Evolutionary conservation across 441 rosid genomes (phyloP).

Genomic region (Erodium texanum): DNA sequence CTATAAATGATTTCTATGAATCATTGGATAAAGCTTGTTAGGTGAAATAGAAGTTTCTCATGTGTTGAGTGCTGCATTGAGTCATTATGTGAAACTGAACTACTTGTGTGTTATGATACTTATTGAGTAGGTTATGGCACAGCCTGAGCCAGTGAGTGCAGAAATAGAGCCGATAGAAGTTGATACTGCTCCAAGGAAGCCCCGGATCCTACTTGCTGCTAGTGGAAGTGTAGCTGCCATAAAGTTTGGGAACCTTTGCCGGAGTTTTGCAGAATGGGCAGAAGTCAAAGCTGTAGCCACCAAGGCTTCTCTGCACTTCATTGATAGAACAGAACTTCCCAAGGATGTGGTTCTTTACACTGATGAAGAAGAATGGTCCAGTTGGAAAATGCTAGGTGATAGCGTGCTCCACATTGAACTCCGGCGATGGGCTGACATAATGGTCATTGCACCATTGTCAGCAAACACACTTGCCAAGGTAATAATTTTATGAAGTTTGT

Average conservation of each 20-base stretch:
- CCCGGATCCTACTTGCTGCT: constrained; percentile 62
- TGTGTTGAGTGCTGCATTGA: too few relatives aligned
- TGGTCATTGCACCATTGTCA: constrained; percentile 76
- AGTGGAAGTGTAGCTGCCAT: constrained; percentile 93
- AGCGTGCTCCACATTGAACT: constrained; percentile 75
- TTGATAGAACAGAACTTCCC: constrained; percentile 53
- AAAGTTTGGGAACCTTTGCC: constrained; percentile 72
- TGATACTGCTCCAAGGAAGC: constrained; percentile 33
- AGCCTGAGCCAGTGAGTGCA: constrained; percentile 19
- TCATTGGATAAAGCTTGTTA: too few relatives aligned
- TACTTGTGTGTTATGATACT: neutral
- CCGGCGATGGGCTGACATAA: constrained; percentile 75
- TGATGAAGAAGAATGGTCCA: constrained; percentile 70
- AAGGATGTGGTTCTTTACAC: constrained; percentile 54
- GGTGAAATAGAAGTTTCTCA: too few relatives aligned
- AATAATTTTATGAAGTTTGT: neutral
- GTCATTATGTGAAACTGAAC: too few relatives aligned
- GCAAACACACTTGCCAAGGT: constrained; percentile 90
- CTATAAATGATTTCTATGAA: too few relatives aligned
- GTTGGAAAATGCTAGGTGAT: constrained; percentile 72
- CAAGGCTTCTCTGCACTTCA: constrained; percentile 57
- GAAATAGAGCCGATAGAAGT: constrained; percentile 18
- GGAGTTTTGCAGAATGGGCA: constrained; percentile 70
- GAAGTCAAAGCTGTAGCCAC: constrained; percentile 81
- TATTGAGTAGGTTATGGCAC: constrained; percentile 24